These are phyloP conservation scores for Sphenostylis stenocarpa DNA, from an alignment of 306 rosid species.

Conservation along the genomic window DNA sequence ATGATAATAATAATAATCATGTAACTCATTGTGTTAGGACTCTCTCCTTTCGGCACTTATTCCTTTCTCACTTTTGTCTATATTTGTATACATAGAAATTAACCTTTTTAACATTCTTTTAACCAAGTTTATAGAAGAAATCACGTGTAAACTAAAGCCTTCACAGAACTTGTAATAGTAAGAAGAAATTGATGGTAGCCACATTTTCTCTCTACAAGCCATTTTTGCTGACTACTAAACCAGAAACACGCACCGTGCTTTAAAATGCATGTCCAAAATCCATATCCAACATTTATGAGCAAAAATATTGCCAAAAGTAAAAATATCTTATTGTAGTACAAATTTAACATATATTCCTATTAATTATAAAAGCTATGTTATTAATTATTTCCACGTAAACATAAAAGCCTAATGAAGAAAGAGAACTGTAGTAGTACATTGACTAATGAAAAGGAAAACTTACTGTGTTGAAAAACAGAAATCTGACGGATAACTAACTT, in stretches of 20 bases:
- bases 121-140: not conserved
- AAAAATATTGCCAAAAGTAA: not conserved
- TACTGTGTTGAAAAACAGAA: not conserved
- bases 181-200: not conserved
- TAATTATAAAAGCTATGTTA: not conserved
- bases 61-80: not conserved
- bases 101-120: not conserved
- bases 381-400: not conserved
- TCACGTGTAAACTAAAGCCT: not conserved
- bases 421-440: too few species aligned
- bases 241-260: not conserved
- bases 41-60: not conserved
- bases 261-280: not conserved
- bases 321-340: not conserved
- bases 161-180: not conserved
- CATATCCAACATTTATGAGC: not conserved
- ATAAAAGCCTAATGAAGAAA: not conserved
- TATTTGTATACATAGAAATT: not conserved
- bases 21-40: slow-evolving; percentile 7
- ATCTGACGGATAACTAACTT: slow-evolving; percentile 34
- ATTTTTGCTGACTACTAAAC: not conserved
- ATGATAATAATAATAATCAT: not conserved
- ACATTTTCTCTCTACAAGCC: not conserved
- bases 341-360: not conserved
- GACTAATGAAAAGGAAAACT: not conserved